Base-by-base conservation (phyloP, 495 filamentous ascomycete species). In the Cenococcum geophilum region DNA sequence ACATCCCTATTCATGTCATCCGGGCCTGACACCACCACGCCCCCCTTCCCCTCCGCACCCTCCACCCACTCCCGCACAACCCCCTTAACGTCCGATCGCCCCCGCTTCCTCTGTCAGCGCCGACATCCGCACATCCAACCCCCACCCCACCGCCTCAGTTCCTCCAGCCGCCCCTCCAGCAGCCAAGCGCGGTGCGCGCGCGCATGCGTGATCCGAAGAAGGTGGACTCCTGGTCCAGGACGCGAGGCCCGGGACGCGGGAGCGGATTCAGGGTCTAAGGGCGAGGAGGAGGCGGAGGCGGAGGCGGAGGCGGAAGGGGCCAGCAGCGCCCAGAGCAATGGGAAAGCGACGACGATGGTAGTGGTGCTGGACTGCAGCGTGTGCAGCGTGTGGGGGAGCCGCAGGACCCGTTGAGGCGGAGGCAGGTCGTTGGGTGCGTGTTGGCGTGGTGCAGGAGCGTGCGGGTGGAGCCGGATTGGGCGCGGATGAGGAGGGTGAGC, bases 191-290 rank as follows among this genome's bases (percentile, higher is more conserved):
- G 67, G 57, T 84, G 82, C 12, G 70, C 71, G 9, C 71, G 58
- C 5, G 81, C 71, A 61, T 81, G 80, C 22, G 80, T 75, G 8
- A 85, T 72, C 82, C 82, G 85, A 40, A 86, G 75, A n/a, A 86
- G 67, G 53, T 77, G 70, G 0, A 84, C 75, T 55, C 73, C 77
- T 56, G 9, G 22, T 16, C 20, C 12, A 20, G 12, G 11, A 18
- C 49, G 16, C n/a, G 35, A 10, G 10, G 47, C 0, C 6, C 21
- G n/a, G 5, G 14, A 40, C 1, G 21, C 64, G 6, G 45, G 21
- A 21, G 55, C 57, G 14, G 58, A 22, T 40, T 65, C 57, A 6
- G 32, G 32, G 21, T 20, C 18, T 10, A n/a, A n/a, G n/a, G n/a
- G n/a, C n/a, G n/a, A n/a, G n/a, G 8, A 62, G 55, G 57, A 55